These are phyloP conservation scores for Sarocladium oryzae DNA, from an alignment of 2,329 filamentous ascomycete species.

Conservation along the genomic window DNA sequence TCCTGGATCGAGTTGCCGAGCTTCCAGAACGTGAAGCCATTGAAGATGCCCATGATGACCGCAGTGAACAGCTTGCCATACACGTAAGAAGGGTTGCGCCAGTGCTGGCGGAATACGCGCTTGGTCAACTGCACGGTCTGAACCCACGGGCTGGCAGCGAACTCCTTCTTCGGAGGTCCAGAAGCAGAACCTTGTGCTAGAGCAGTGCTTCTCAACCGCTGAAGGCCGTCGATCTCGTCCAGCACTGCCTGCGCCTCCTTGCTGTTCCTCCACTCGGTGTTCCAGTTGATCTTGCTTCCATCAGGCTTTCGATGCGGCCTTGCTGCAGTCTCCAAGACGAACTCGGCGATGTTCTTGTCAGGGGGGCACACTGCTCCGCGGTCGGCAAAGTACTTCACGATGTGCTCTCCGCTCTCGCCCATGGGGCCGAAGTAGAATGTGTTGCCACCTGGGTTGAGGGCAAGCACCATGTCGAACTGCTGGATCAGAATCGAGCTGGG, in stretches of 20 bases:
- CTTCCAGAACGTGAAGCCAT: conserved; percentile 72
- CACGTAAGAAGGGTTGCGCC: conserved; percentile 69
- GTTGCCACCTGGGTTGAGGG: conserved; percentile 44
- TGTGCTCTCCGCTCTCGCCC: conserved; percentile 35
- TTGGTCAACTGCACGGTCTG: conserved; percentile 64
- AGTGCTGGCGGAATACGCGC: conserved; percentile 66
- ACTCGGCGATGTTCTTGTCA: conserved; percentile 41
- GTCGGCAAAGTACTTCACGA: conserved; percentile 48
- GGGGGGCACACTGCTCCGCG: conserved; percentile 61
- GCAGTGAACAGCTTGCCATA: conserved; percentile 71
- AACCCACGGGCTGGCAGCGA: conserved; percentile 55
- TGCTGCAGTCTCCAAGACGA: conserved; percentile 39
- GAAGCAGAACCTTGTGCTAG: conserved; percentile 9
- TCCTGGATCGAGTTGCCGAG: conserved; percentile 59
- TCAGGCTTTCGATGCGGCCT: conserved; percentile 26
- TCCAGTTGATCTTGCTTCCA: conserved; percentile 56
- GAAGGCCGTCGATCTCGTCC: conserved; percentile 59
- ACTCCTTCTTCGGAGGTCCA: conserved; percentile 40
- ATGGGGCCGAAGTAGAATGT: conserved; percentile 49
- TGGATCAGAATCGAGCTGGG: conserved; percentile 47
- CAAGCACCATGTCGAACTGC: conserved; percentile 46
- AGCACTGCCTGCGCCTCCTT: conserved; percentile 52
- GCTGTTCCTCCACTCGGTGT: conserved; percentile 66
- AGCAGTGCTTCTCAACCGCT: conserved; percentile 20
- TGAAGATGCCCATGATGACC: conserved; percentile 68